Evolutionary conservation across 805 yeast species (phyloP), one percentile per base, ranked within the genome.

Genomic region (Lipomyces japonicus): DNA sequence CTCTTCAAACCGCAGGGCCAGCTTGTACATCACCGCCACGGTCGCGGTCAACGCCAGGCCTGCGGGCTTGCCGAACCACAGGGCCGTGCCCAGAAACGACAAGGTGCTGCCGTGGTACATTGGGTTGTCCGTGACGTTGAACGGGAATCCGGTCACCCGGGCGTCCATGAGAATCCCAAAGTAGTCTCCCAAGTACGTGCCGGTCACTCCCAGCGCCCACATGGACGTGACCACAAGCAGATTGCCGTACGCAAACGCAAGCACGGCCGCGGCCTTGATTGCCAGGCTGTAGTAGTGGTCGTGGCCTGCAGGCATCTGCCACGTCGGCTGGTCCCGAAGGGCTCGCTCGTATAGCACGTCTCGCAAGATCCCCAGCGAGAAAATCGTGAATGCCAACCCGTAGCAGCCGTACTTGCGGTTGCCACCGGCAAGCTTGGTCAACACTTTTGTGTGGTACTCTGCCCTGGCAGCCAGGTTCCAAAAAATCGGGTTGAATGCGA

Each of bases 141-240:
- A 93, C 14, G 98, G 98, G 77, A 93, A 93, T 1, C 85, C 81
- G 16, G 91, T 84, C 52, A 93, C 96, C 64, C 95, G 78, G 57
- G 86, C 79, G 55, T 82, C 81, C 93, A 91, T 93, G 61, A 93
- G 76, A 62, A 93, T 90, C 1, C 97, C 97, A 69, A 93, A 93
- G 71, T 93, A 95, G 68, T 93, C 98, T 38, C 98, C 98, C n/a
- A 93, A 71, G 64, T 93, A 93, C 9, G 98, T 93, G 22, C 98
- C 98, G 12, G 96, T 91, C 53, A 93, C 80, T 22, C 98, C 98
- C 58, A 93, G 75, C 12, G 84, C 84, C 72, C 80, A 91, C 97
- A 93, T 91, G 21, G 96, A 87, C 26, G 82, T 70, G 28, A 85
- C 57, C 2, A 90, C 97, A 46, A 93, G 77, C 7, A 86, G 68